Evolutionary conservation across 345 rosid genomes (phyloP).

Genomic region (Salix exigua): DNA sequence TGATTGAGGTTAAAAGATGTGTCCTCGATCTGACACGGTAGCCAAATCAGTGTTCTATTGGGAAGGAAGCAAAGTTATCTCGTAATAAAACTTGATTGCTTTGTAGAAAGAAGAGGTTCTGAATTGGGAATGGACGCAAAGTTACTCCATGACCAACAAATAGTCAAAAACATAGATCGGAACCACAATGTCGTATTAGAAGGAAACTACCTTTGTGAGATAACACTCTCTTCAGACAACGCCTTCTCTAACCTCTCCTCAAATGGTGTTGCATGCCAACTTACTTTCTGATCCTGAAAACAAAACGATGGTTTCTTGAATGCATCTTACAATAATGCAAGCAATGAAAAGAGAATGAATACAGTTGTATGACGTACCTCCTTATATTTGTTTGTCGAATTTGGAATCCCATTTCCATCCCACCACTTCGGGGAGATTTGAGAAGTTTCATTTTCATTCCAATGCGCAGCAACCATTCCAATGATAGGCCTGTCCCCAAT

Average conservation of each 20-base stretch:
- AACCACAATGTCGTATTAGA: not conserved
- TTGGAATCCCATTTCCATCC: conserved; percentile 98
- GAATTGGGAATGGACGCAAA: not conserved
- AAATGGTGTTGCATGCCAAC: conserved; percentile 98
- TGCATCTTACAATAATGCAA: not conserved
- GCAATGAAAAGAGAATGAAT: not conserved
- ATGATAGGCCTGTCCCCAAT: conserved; percentile 79
- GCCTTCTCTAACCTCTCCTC: conserved; percentile 98
- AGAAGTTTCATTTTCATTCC: conserved; percentile 61
- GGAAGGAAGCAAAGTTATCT: not conserved
- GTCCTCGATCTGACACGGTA: not conserved
- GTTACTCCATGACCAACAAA: not conserved
- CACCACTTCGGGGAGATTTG: conserved; percentile 72
- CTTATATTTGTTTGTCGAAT: conserved; percentile 89
- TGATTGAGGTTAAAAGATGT: not conserved
- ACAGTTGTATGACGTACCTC: conserved; percentile 45
- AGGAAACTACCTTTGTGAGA: conserved; percentile 47
- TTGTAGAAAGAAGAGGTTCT: not conserved
- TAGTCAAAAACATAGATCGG: not conserved
- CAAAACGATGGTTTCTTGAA: conserved; percentile 3
- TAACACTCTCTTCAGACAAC: conserved; percentile 54
- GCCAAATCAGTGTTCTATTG: not conserved
- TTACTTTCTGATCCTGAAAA: conserved; percentile 88
- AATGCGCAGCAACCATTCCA: conserved; percentile 87
- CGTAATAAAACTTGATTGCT: not conserved